Evolutionary conservation across 257 asterid genomes (phyloP).

Genomic region (Gentiana dahurica): DNA sequence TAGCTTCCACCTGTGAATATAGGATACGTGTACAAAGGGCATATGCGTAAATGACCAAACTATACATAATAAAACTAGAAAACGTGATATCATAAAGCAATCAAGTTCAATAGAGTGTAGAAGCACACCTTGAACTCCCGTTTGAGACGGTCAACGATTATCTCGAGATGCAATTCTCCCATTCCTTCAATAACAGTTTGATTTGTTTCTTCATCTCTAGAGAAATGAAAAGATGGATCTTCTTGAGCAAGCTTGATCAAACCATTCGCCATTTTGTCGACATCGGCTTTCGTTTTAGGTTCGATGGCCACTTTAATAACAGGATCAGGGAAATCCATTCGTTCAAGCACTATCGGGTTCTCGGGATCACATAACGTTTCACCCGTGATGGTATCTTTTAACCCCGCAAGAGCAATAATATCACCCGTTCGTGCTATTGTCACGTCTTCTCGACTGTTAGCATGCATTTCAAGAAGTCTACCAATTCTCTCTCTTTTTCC

Average conservation of each 20-base stretch:
- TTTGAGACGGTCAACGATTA: conserved; percentile 93
- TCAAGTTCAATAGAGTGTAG: not conserved
- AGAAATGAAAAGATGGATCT: conserved; percentile 96
- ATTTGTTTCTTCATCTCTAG: conserved; percentile 87
- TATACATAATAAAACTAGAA: not conserved
- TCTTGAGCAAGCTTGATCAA: conserved; percentile 91
- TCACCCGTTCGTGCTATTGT: conserved; percentile 80
- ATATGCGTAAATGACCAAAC: conserved; percentile 1
- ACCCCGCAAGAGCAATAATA: conserved; percentile 91
- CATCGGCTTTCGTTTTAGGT: conserved; percentile 93
- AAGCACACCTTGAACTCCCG: conserved; percentile 76
- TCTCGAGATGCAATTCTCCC: conserved; percentile 97
- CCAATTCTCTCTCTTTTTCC: conserved; percentile 94
- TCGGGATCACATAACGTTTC: conserved; percentile 86
- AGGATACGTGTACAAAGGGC: not conserved
- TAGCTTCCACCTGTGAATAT: conserved; percentile 75
- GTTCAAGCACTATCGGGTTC: conserved; percentile 71
- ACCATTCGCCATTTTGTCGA: conserved; percentile 90
- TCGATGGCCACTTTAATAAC: conserved; percentile 98
- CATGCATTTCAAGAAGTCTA: conserved; percentile 93
- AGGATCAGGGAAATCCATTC: conserved; percentile 99
- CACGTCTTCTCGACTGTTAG: conserved; percentile 89
- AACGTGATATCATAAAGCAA: not conserved
- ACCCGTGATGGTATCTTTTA: conserved; percentile 89
- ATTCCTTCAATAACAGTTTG: conserved; percentile 98